Conservation (phyloP, 441 rosid species). For the Daphne laureola region DNA sequence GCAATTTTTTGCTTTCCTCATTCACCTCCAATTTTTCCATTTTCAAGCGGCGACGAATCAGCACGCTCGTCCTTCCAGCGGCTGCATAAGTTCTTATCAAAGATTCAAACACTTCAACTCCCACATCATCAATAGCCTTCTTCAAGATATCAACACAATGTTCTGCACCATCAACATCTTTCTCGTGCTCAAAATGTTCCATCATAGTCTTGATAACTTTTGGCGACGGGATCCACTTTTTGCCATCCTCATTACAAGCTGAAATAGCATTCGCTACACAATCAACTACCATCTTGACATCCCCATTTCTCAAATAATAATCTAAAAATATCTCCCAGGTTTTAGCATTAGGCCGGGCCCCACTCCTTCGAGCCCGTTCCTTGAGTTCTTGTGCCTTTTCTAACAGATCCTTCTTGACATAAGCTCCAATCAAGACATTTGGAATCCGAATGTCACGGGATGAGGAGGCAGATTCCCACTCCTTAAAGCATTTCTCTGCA, state of each 20-base stretch:
- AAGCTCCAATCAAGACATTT: conserved; percentile 72
- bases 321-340: conserved; percentile 77
- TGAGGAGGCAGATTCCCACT: conserved; percentile 69
- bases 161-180: conserved; percentile 84
- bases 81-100: conserved; percentile 84
- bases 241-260: conserved; percentile 56
- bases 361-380: conserved; percentile 54
- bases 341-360: conserved; percentile 68
- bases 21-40: conserved; percentile 70
- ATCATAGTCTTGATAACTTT: conserved; percentile 45
- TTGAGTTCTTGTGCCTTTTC: conserved; percentile 66
- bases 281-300: conserved; percentile 44
- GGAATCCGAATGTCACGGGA: conserved; percentile 64
- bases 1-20: conserved; percentile 53
- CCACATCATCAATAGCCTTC: conserved; percentile 52
- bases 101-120: conserved; percentile 55
- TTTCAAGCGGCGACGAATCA: conserved; percentile 54
- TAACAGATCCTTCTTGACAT: conserved; percentile 43
- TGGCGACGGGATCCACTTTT: conserved; percentile 68
- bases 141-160: conserved; percentile 56
- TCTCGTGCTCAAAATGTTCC: conserved; percentile 55
- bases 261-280: conserved; percentile 60
- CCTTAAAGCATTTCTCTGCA: conserved; percentile 81
- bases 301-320: conserved; percentile 48
- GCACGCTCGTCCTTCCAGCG: conserved; percentile 62